A percentile compares a stretch with the other conserved stretches of the same genome.
Conservation (phyloP, 495 filamentous ascomycete genomes). For the Neurospora pannonica region DNA sequence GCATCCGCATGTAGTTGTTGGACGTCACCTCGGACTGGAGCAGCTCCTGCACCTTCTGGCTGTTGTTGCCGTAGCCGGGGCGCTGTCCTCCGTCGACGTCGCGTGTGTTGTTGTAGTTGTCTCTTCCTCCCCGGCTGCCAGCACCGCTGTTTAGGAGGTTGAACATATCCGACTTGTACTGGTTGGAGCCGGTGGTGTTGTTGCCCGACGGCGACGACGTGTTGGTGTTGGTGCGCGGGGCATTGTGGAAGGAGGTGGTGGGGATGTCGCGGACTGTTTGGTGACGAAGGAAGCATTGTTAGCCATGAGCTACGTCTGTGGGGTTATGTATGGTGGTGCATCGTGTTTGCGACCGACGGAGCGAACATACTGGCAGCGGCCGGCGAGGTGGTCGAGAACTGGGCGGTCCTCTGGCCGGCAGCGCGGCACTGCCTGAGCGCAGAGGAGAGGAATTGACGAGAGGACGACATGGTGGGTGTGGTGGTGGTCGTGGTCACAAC, state of each 20-base stretch:
- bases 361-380: slow-evolving; percentile 4
- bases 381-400: slow-evolving; percentile 8
- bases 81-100: not conserved
- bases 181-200: slow-evolving; percentile 6
- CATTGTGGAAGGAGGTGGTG: slow-evolving; percentile 9
- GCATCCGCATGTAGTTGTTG: slow-evolving; percentile 30
- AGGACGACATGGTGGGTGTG: slow-evolving; percentile 3
- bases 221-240: not conserved
- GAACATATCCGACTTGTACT: not conserved
- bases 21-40: not conserved
- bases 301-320: not conserved
- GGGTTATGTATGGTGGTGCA: not conserved
- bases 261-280: slow-evolving; percentile 8
- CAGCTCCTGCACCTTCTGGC: slow-evolving; percentile 9
- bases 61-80: not conserved
- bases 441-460: slow-evolving; percentile 6
- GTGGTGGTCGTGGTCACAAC: not conserved
- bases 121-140: not conserved
- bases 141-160: slow-evolving; percentile 4
- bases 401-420: not conserved
- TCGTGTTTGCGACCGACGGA: not conserved
- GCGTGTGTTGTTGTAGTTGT: not conserved
- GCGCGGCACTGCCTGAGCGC: slow-evolving; percentile 5
- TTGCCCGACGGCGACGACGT: not conserved
- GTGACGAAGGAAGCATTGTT: not conserved